phyloP scores from a whole-genome alignment of 768 basidiomycete species.

The Fistulinella prunicolor region DNA sequence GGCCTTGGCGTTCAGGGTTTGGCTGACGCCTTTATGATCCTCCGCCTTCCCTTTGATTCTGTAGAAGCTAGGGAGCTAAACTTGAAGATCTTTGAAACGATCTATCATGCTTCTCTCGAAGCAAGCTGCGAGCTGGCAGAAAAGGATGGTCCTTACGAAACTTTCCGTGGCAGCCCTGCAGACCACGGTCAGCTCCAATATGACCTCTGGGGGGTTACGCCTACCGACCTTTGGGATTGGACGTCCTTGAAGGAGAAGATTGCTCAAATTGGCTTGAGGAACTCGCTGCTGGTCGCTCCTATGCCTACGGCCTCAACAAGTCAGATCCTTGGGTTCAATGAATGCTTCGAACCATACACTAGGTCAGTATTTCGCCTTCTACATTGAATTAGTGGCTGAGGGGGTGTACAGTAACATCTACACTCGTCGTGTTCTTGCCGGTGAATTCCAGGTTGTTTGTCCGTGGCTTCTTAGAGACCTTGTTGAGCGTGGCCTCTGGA shows the following conservation, averaged over 20 bases:
- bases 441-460: constrained; percentile 99
- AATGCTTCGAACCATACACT: constrained; percentile 99
- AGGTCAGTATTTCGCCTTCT: constrained; percentile 45
- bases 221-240: constrained; percentile 95
- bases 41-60: constrained; percentile 95
- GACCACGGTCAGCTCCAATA: constrained; percentile 85
- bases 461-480: constrained; percentile 99
- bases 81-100: constrained; percentile 96
- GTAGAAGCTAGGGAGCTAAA: constrained; percentile 84
- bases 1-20: constrained; percentile 98
- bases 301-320: constrained; percentile 99
- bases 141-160: constrained; percentile 79
- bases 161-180: constrained; percentile 90
- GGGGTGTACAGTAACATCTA: constrained; percentile 81
- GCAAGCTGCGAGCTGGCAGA: constrained; percentile 85
- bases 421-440: constrained; percentile 97
- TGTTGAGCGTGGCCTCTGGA: constrained; percentile 92
- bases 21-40: constrained; percentile 96
- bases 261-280: constrained; percentile 74
- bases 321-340: constrained; percentile 97
- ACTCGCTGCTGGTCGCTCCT: constrained; percentile 89
- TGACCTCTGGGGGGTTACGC: constrained; percentile 93
- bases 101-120: constrained; percentile 94
- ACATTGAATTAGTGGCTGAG: constrained; percentile 6
- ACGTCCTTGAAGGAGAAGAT: constrained; percentile 81